Conservation (phyloP, 768 basidiomycete species). For the Termitomyces sp. region DNA sequence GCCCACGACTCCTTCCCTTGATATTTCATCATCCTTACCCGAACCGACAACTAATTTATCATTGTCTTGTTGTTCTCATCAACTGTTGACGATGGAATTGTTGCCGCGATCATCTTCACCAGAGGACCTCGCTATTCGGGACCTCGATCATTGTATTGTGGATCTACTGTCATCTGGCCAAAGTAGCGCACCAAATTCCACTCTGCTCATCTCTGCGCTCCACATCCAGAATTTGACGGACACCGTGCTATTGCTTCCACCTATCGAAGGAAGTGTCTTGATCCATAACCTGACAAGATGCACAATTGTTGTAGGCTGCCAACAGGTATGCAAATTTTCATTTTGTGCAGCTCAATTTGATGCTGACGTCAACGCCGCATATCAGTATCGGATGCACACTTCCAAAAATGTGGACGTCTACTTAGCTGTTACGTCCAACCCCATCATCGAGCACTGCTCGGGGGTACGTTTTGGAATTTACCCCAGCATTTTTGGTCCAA, state of each 20-base stretch:
- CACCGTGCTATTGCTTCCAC: constrained; percentile 61
- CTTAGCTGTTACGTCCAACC: constrained; percentile 61
- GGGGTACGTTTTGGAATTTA: constrained; percentile 60
- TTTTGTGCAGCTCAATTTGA: neutral
- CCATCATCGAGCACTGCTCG: constrained; percentile 74
- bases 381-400: constrained; percentile 83
- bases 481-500: constrained; percentile 31
- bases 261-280: constrained; percentile 65
- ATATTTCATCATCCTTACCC: neutral
- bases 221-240: constrained; percentile 58
- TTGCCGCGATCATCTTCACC: constrained; percentile 28
- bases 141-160: constrained; percentile 65
- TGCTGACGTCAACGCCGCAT: no score
- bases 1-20: neutral
- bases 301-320: constrained; percentile 66
- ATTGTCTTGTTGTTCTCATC: constrained; percentile 38
- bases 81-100: constrained; percentile 34
- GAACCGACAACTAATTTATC: constrained; percentile 26
- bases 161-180: constrained; percentile 44
- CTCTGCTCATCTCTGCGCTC: constrained; percentile 42
- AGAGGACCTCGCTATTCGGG: constrained; percentile 58
- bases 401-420: constrained; percentile 62
- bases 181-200: constrained; percentile 7
- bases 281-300: constrained; percentile 60
- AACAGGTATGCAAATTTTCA: constrained; percentile 52